Evolutionary conservation across 106 monocot genomes (phyloP).

Genomic region (Dioscorea zingiberensis): DNA sequence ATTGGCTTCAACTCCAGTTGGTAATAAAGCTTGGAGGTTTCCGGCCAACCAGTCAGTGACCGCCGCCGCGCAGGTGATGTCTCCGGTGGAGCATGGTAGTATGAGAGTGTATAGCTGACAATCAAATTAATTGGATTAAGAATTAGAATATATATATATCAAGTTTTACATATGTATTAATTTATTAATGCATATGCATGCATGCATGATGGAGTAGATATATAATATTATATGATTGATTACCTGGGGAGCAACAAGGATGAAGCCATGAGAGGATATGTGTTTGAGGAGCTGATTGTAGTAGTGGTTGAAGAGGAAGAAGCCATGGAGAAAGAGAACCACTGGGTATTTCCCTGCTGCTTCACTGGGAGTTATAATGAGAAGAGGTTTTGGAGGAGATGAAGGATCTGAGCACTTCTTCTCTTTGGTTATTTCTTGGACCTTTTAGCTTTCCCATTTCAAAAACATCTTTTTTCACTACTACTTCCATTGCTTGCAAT

Average conservation of each 20-base stretch:
- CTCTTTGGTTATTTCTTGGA: too few relatives aligned
- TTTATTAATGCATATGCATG: background rate
- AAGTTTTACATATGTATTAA: background rate
- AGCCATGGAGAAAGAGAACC: slow-evolving; percentile 23
- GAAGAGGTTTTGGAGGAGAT: slow-evolving; percentile 10
- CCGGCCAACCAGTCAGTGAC: slow-evolving; percentile 27
- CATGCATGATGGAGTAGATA: background rate
- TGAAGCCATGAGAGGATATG: slow-evolving; percentile 30
- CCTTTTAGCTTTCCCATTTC: too few relatives aligned
- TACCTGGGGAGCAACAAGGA: slow-evolving; percentile 21
- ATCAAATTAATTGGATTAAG: background rate
- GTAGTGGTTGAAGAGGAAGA: slow-evolving; percentile 4
- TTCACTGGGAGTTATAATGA: slow-evolving; percentile 11
- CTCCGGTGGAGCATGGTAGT: slow-evolving; percentile 7
- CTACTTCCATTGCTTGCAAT: too few relatives aligned
- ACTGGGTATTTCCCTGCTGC: slow-evolving; percentile 18
- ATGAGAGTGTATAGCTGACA: slow-evolving; percentile 2
- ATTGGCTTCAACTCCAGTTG: slow-evolving; percentile 14
- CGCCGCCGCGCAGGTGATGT: slow-evolving; percentile 17
- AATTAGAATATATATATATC: too few relatives aligned
- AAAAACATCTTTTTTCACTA: too few relatives aligned
- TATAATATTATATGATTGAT: background rate
- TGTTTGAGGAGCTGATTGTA: slow-evolving; percentile 14
- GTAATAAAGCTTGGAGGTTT: slow-evolving; percentile 17
- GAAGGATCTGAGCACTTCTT: background rate